Conservation (phyloP, 306 rosid species). For the Sesbania bispinosa region DNA sequence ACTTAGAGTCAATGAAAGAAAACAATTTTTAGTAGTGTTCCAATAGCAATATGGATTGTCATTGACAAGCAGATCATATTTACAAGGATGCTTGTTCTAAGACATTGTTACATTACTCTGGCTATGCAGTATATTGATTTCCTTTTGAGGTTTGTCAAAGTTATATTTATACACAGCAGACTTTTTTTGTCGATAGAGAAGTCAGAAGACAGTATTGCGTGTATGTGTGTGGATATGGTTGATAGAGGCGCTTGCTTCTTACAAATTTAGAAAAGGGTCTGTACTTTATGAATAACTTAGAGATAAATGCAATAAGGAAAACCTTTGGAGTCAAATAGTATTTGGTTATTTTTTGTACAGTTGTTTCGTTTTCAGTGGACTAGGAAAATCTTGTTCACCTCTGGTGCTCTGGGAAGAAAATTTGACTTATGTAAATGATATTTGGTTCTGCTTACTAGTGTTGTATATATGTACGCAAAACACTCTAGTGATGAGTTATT, state of each 20-base stretch:
- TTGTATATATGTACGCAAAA: background rate
- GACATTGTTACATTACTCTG: background rate
- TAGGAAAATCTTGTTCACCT: background rate
- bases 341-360: background rate
- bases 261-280: background rate
- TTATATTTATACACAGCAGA: background rate
- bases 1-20: background rate
- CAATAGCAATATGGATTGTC: slow-evolving; percentile 21
- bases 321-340: background rate
- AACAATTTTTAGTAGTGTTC: background rate
- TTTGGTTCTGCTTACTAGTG: background rate
- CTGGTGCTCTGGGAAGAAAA: background rate
- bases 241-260: background rate
- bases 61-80: slow-evolving; percentile 6
- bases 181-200: background rate
- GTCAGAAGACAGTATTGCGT: background rate
- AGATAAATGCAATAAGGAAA: background rate
- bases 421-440: background rate
- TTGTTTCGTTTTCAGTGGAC: background rate
- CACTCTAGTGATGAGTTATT: background rate
- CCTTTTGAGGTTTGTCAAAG: slow-evolving; percentile 17
- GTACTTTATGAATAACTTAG: background rate
- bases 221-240: background rate
- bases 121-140: slow-evolving; percentile 6
- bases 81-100: slow-evolving; percentile 11